Base-by-base conservation (phyloP, 768 basidiomycete genomes). In the Candolleomyces aberdarensis region DNA sequence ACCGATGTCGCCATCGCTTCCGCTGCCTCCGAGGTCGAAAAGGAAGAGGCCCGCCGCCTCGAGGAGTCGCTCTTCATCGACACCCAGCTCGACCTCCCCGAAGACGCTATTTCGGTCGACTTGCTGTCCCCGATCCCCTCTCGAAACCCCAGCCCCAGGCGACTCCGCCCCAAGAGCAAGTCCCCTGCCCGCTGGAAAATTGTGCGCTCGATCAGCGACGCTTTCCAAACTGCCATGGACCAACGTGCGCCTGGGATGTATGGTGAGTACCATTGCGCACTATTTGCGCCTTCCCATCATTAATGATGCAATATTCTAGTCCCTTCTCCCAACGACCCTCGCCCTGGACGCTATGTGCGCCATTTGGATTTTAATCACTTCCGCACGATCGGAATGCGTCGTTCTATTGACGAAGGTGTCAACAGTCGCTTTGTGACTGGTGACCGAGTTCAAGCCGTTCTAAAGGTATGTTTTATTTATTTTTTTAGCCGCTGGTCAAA, bases 331-430 rank as follows among this genome's bases (percentile, higher is more conserved):
- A 76, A 83, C 62, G 91, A 91, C 70, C 83, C 89, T 57, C 82
- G 86, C 58, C 86, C 92, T 32, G 88, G 91, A 56, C 84, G 91
- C 62, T 91, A 89, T 69, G 87, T 97, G 40, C 88, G 85, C 43
- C 89, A 94, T 72, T 76, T 99, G 14, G 93, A 94, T 69, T 99
- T 99, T 69, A 96, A 94, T 67, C 94, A 96, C 71, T 99, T 99
- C 79, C 86, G 96, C 29, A 96, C 97, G 26, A 94, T 96, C 59
- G 96, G 96, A 0, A 95, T 98, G 87, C 85, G 94, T 53, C 87
- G 97, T 19, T 92, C 91, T 4, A 85, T 97, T 2, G 93, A 92
- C 32, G 94, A 97, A 72, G 90, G 94, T 44, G 85, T 92, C 14
- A 87, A 85, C 57, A 89, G 91, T 66, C 90, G 94, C 10, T 99